Evolutionary conservation across 805 yeast species (phyloP), one percentile per base, ranked within the genome.

Genomic region (Nakazawaea siamensis): DNA sequence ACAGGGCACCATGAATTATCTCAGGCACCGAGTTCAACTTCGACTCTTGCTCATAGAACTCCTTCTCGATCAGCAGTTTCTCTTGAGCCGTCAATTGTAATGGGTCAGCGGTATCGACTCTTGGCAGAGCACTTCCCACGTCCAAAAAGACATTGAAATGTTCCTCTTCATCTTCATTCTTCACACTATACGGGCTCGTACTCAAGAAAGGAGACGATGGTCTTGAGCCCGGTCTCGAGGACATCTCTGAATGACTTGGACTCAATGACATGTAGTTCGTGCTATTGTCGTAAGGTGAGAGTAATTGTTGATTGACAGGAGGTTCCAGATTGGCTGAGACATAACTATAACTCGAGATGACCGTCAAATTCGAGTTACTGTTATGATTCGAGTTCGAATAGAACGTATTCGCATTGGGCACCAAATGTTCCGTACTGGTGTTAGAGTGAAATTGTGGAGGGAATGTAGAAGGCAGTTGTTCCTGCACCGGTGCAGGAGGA

Each of bases 201-300:
- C 30, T 12, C 9, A 35, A 18, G 9, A 35, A 35, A 10, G 38
- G 38, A 8, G 38, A 35, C 4, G 29, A 5, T 9, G 38, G 29
- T 9, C 20, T 5, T n/a, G n/a, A n/a, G n/a, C n/a, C n/a, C n/a
- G 38, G 29, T 20, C 23, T 20, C 18, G 29, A 27, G 6, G 29
- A 27, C 17, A 15, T 16, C 7, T 13, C 18, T 7, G 29, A 27
- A 15, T 27, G 29, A 9, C 18, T 14, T 7, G 29, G 29, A 16
- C 29, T 27, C 18, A 27, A 5, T 6, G 18, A 13, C 5, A 27
- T 18, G 29, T 14, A 27, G 10, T 20, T 20, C 23, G 7, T 10
- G 23, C 10, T 10, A 33, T 16, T 24, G 13, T 34, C 29, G 15
- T 35, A 30, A 5, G 38, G 34, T 8, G 34, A 18, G 16, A 35